Percentiles rank a stretch among this genome's conserved stretches.
phyloP scores from a whole-genome alignment of 2,329 filamentous ascomycete genomes.

The Dactylella cylindrospora region DNA sequence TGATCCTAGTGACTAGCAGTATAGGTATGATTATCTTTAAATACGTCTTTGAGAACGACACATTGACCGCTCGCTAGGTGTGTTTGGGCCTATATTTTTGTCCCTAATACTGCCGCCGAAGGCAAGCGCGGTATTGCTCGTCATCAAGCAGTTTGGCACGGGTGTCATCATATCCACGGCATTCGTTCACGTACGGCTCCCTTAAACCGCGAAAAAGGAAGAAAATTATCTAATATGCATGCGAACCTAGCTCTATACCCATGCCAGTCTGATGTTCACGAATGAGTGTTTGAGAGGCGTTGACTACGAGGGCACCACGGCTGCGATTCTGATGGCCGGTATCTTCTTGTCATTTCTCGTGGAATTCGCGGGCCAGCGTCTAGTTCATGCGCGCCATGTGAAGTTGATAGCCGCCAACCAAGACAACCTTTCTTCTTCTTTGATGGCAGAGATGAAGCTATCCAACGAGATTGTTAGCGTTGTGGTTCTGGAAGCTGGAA shows the following conservation, averaged over 20 bases:
- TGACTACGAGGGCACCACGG: constrained; percentile 68
- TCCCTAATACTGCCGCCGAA: constrained; percentile 50
- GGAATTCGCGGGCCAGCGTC: constrained; percentile 57
- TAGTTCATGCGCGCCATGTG: constrained; percentile 32
- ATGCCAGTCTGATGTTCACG: constrained; percentile 70
- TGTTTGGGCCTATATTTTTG: constrained; percentile 68
- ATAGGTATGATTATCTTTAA: constrained; percentile 56
- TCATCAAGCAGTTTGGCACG: constrained; percentile 73
- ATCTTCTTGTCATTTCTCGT: constrained; percentile 71
- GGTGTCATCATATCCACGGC: constrained; percentile 72
- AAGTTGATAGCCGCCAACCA: constrained; percentile 24
- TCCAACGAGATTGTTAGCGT: constrained; percentile 35
- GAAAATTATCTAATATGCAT: not conserved
- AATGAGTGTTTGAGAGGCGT: constrained; percentile 69
- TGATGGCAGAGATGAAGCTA: constrained; percentile 30
- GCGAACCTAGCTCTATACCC: constrained; percentile 65
- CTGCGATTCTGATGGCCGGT: constrained; percentile 72
- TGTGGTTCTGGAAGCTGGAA: constrained; percentile 69
- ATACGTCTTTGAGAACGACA: constrained; percentile 20
- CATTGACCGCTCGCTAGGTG: constrained; percentile 51
- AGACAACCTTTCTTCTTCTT: constrained; percentile 7
- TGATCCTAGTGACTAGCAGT: constrained; percentile 67
- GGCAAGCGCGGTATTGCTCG: constrained; percentile 56
- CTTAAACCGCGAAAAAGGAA: not conserved
- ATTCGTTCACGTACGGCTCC: constrained; percentile 63